A percentile compares a stretch with the other conserved stretches of the same genome.
Evolutionary conservation across 2,329 filamentous ascomycete genomes (phyloP).

Genomic region (Aspergillaceae sp.): DNA sequence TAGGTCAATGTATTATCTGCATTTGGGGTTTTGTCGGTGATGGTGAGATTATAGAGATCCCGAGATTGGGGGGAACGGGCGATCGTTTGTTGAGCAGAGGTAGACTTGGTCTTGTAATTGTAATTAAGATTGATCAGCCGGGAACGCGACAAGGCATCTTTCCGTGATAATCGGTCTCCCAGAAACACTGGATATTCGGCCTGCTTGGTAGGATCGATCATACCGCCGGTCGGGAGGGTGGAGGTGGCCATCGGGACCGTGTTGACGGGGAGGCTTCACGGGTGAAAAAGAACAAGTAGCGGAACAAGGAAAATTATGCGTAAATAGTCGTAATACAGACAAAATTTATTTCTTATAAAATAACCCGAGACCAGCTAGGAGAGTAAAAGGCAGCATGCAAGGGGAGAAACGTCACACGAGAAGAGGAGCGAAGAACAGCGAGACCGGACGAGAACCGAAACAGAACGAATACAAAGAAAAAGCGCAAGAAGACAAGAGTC

Average conservation of each 20-base stretch:
- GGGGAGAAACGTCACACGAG: conserved; percentile 13
- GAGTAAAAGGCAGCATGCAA: conserved; percentile 9
- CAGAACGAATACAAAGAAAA: background rate
- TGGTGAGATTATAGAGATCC: conserved; percentile 33
- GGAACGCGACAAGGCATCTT: conserved; percentile 11
- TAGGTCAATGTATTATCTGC: conserved; percentile 32
- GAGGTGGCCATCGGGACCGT: conserved; percentile 24
- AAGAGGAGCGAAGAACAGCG: background rate
- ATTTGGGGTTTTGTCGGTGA: conserved; percentile 34
- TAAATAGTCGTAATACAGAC: background rate
- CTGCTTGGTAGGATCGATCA: conserved; percentile 38
- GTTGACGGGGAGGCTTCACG: background rate
- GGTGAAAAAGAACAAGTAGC: background rate
- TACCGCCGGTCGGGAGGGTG: conserved; percentile 21
- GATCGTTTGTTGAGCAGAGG: conserved; percentile 31
- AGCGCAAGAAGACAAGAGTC: background rate
- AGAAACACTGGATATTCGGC: conserved; percentile 40
- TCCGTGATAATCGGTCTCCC: conserved; percentile 33
- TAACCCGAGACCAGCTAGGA: background rate
- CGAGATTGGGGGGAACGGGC: conserved; percentile 24
- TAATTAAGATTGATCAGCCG: conserved; percentile 37
- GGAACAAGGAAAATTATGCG: background rate
- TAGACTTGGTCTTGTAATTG: conserved; percentile 39
- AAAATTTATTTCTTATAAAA: background rate
- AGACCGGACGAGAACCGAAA: conserved; percentile 4